A percentile compares a stretch with the other conserved stretches of the same genome.
These are phyloP conservation scores for Nicotiana rustica DNA, from an alignment of 305 asterid species.

Conservation along the genomic window DNA sequence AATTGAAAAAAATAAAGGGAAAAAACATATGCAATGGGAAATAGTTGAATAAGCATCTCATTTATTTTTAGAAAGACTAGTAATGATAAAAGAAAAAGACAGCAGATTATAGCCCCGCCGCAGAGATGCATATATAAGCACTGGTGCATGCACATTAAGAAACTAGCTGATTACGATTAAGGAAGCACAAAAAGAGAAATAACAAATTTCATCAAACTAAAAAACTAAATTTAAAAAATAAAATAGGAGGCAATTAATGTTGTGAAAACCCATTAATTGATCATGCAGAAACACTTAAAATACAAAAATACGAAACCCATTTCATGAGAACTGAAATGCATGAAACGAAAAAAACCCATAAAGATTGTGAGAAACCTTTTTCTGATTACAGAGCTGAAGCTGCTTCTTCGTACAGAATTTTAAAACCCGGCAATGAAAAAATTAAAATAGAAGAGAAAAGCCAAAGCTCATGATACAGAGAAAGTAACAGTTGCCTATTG, in stretches of 20 bases:
- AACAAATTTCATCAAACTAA: neutral
- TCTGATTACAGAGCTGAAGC: neutral
- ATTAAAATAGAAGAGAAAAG: neutral
- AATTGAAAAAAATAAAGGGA: no score
- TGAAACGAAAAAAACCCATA: neutral
- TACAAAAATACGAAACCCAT: neutral
- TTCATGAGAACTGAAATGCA: conserved; percentile 23
- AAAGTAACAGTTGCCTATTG: conserved; percentile 1
- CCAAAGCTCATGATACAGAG: neutral
- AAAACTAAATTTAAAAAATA: neutral
- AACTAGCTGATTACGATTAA: neutral
- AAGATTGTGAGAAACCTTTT: neutral
- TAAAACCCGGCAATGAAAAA: neutral
- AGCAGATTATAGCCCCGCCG: neutral
- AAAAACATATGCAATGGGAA: neutral
- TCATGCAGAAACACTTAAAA: neutral
- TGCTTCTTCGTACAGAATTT: neutral
- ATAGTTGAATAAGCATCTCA: neutral
- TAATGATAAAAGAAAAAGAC: neutral
- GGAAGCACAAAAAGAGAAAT: neutral
- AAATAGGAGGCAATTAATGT: neutral
- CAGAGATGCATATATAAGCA: neutral
- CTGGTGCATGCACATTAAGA: neutral
- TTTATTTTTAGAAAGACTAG: no score
- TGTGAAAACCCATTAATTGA: neutral